Conservation (phyloP, 169 alveolate genomes). For the Plasmodium coatneyi region DNA sequence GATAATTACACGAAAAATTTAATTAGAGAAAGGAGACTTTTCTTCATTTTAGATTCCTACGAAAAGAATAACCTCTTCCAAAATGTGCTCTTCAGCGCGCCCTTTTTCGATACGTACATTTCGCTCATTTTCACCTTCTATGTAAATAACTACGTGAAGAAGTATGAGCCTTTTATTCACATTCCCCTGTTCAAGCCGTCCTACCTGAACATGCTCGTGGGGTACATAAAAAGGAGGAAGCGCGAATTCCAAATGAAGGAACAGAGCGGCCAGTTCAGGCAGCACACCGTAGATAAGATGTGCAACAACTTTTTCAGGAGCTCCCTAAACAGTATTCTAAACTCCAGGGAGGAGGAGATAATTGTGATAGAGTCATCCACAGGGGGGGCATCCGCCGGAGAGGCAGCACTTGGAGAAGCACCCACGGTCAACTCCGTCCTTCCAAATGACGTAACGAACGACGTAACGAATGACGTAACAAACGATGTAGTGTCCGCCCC, state of each 20-base stretch:
- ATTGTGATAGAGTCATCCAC: no score
- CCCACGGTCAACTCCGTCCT: no score
- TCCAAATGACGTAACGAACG: neutral
- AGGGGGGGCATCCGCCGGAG: no score
- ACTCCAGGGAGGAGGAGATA: neutral
- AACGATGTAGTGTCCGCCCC: neutral
- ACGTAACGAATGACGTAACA: neutral
- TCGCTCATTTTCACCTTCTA: constrained; percentile 21
- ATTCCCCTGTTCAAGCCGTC: constrained; percentile 65
- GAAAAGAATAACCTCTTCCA: constrained; percentile 33
- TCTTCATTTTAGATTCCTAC: constrained; percentile 25
- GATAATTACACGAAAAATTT: constrained; percentile 53
- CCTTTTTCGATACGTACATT: constrained; percentile 47
- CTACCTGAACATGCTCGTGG: constrained; percentile 7
- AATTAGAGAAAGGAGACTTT: constrained; percentile 16
- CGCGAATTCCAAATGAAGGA: neutral
- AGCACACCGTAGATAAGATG: constrained; percentile 64
- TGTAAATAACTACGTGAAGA: constrained; percentile 30
- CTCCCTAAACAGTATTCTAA: constrained; percentile 45
- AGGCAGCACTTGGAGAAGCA: no score
- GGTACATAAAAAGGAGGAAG: constrained; percentile 22
- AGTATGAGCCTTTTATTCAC: neutral
- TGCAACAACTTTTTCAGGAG: constrained; percentile 67
- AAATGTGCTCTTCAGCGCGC: constrained; percentile 12
- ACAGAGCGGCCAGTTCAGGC: neutral